Evolutionary conservation across 2,329 filamentous ascomycete species (phyloP).

Genomic region (Cladophialophora carrionii): DNA sequence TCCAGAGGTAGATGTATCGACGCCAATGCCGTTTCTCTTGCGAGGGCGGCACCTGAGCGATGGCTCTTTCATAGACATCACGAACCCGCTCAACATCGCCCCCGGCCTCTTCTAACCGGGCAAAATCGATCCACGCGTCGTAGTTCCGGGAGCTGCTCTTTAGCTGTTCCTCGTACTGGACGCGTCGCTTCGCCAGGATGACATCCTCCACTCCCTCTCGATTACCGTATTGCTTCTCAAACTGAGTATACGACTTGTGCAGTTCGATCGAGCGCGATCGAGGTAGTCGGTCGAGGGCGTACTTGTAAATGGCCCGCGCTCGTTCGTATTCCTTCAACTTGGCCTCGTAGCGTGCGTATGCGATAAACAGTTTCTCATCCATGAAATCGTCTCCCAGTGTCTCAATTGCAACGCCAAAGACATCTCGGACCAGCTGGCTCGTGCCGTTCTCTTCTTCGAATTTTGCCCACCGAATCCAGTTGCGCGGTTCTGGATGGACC

Average conservation of each 20-base stretch:
- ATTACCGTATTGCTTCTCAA: conserved; percentile 98
- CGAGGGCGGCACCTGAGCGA: conserved; percentile 91
- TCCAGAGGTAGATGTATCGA: conserved; percentile 95
- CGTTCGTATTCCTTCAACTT: conserved; percentile 95
- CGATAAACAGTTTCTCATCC: conserved; percentile 93
- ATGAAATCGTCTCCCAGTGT: conserved; percentile 91
- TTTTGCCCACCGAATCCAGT: conserved; percentile 98
- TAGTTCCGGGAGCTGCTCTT: conserved; percentile 96
- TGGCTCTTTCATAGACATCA: conserved; percentile 92
- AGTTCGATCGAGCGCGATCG: conserved; percentile 81
- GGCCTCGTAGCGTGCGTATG: conserved; percentile 92
- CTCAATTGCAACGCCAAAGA: conserved; percentile 86
- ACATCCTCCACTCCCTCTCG: conserved; percentile 92
- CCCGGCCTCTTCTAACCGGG: conserved; percentile 81
- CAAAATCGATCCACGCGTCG: conserved; percentile 96
- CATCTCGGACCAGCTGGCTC: conserved; percentile 86
- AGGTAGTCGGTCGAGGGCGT: conserved; percentile 87
- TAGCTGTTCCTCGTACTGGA: conserved; percentile 91
- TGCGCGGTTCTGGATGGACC: conserved; percentile 89
- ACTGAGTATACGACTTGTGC: conserved; percentile 93
- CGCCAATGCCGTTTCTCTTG: conserved; percentile 98
- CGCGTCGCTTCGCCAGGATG: conserved; percentile 87
- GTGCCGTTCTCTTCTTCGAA: conserved; percentile 97
- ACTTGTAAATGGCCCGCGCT: conserved; percentile 93
- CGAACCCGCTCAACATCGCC: conserved; percentile 81